Conservation (phyloP, 2,329 filamentous ascomycete genomes). For the Rhinocladiella mackenziei region DNA sequence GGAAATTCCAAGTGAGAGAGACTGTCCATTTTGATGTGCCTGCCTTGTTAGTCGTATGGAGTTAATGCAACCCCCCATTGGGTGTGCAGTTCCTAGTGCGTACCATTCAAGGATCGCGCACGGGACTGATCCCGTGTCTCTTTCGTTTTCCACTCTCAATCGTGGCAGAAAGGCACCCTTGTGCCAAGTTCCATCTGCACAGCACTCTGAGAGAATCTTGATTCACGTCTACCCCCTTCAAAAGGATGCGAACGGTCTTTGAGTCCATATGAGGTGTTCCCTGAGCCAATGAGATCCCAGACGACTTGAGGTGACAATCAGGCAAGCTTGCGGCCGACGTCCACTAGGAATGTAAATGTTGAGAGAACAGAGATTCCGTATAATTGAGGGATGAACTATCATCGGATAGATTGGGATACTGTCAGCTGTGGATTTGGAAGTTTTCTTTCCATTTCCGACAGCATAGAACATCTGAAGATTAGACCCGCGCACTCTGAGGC, state of each 20-base stretch:
- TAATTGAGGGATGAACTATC: conserved; percentile 3
- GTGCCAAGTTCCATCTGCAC: neutral
- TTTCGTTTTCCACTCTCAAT: conserved; percentile 2
- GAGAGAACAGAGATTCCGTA: too few species aligned
- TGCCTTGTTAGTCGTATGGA: too few species aligned
- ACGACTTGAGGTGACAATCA: neutral
- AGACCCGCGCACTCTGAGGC: too few species aligned
- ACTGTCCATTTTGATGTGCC: too few species aligned
- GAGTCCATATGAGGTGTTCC: neutral
- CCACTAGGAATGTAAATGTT: neutral
- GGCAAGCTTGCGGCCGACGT: neutral
- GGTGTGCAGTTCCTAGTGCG: conserved; percentile 8
- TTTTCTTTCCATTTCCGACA: neutral
- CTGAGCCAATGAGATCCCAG: neutral
- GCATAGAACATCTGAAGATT: neutral
- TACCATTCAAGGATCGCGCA: conserved; percentile 3
- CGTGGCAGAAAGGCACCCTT: conserved; percentile 1
- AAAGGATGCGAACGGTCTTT: neutral
- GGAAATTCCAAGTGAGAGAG: too few species aligned
- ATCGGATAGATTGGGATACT: conserved; percentile 1
- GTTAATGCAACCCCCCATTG: too few species aligned
- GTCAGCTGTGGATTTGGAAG: conserved; percentile 1
- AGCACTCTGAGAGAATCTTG: neutral
- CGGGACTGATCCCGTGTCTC: conserved; percentile 3
- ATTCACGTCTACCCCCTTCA: neutral